A percentile compares a stretch with the other conserved stretches of the same genome.
phyloP scores from a whole-genome alignment of 139 green algal genomes.

The Pleodorina starrii region DNA sequence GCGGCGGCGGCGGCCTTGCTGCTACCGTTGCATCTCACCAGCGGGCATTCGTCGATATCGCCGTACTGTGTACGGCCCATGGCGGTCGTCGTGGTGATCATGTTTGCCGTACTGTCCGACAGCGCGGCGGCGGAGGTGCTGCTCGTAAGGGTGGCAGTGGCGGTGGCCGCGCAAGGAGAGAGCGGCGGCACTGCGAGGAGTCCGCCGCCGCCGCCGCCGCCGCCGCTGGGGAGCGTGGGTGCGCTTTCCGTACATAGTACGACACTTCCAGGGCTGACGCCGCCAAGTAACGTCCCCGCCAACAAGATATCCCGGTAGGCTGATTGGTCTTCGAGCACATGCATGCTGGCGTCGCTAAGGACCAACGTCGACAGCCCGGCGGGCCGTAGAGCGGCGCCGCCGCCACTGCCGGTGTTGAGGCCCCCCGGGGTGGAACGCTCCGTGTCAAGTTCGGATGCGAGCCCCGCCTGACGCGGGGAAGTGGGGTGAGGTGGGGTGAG shows the following conservation, averaged over 20 bases:
- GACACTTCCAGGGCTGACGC: neutral
- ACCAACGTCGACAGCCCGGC: neutral
- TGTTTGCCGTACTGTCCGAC: neutral
- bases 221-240: neutral
- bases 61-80: neutral
- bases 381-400: neutral
- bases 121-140: neutral
- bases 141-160: neutral
- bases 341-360: neutral
- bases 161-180: too few relatives aligned
- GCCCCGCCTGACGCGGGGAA: too few relatives aligned
- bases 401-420: neutral
- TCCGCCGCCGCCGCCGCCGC: neutral
- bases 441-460: too few relatives aligned
- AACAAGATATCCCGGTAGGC: neutral
- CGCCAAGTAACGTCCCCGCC: neutral
- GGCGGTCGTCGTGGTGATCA: neutral
- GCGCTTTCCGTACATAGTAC: neutral
- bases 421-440: too few relatives aligned
- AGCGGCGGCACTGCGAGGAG: too few relatives aligned
- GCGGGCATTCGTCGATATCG: neutral
- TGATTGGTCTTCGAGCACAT: slow-evolving; percentile 4
- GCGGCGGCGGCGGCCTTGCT: neutral
- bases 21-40: too few relatives aligned
- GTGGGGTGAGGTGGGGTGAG: too few relatives aligned